These are phyloP conservation scores for Penicillium paxilli DNA, from an alignment of 495 filamentous ascomycete species.

Conservation along the genomic window DNA sequence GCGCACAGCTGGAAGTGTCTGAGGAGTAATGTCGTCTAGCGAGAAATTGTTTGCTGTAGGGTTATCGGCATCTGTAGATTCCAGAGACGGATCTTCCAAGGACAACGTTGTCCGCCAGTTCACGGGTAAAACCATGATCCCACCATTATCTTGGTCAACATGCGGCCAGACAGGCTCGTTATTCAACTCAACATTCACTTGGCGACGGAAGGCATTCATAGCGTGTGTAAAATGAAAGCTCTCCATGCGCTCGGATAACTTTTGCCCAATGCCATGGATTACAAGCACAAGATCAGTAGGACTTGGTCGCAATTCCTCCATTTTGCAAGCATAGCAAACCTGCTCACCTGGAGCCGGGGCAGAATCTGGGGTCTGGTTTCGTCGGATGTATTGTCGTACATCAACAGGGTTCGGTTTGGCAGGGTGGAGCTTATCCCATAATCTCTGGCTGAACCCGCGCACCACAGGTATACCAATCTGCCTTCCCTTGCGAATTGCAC, in stretches of 20 bases:
- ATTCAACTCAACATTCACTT: slow-evolving; percentile 80
- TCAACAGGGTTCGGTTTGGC: slow-evolving; percentile 50
- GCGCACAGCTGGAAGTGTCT: slow-evolving; percentile 85
- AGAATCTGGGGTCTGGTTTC: slow-evolving; percentile 31
- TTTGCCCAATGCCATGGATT: slow-evolving; percentile 95
- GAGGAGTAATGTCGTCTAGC: slow-evolving; percentile 86
- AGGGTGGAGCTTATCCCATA: slow-evolving; percentile 77
- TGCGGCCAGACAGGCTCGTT: slow-evolving; percentile 70
- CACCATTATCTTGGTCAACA: slow-evolving; percentile 67
- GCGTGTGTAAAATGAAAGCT: slow-evolving; percentile 96
- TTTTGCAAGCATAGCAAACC: slow-evolving; percentile 50
- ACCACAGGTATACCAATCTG: slow-evolving; percentile 84
- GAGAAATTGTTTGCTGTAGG: slow-evolving; percentile 63
- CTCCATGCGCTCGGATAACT: slow-evolving; percentile 92
- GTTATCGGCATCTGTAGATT: slow-evolving; percentile 44
- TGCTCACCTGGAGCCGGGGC: slow-evolving; percentile 29
- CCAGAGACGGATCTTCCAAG: slow-evolving; percentile 72
- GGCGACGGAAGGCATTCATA: slow-evolving; percentile 85
- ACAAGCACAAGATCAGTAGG: slow-evolving; percentile 88
- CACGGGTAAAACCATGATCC: slow-evolving; percentile 73
- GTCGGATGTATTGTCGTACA: slow-evolving; percentile 50
- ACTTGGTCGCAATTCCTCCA: slow-evolving; percentile 64
- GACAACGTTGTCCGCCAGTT: slow-evolving; percentile 90
- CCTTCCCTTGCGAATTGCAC: slow-evolving; percentile 79
- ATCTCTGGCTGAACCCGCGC: slow-evolving; percentile 75